phyloP scores from a whole-genome alignment of 768 basidiomycete species.

The Tricholoma matsutake region DNA sequence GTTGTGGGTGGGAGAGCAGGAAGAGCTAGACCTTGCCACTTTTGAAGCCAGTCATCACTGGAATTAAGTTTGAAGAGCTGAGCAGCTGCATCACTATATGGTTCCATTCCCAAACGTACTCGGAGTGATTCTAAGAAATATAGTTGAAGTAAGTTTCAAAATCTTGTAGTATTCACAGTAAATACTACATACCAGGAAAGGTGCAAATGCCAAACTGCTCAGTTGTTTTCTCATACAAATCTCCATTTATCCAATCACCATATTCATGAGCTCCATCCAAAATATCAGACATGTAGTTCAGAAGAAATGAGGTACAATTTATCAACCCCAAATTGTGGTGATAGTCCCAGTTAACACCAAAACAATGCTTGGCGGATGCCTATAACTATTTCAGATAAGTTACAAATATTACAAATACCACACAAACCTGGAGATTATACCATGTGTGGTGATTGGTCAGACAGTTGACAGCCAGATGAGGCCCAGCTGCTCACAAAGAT shows the following conservation, averaged over 20 bases:
- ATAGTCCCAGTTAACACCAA: neutral
- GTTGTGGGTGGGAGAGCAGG: slow-evolving; percentile 20
- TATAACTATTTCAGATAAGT: slow-evolving; percentile 3
- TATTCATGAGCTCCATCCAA: slow-evolving; percentile 16
- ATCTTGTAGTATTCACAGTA: slow-evolving; percentile 2
- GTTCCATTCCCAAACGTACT: neutral
- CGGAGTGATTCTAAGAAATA: neutral
- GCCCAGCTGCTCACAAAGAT: slow-evolving; percentile 10
- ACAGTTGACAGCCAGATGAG: slow-evolving; percentile 20
- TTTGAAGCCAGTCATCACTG: slow-evolving; percentile 19
- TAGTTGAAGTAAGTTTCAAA: neutral
- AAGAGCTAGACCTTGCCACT: slow-evolving; percentile 20
- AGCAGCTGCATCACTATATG: neutral
- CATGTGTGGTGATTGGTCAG: slow-evolving; percentile 20
- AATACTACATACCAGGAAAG: slow-evolving; percentile 17
- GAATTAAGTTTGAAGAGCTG: slow-evolving; percentile 7
- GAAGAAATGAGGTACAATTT: slow-evolving; percentile 15
- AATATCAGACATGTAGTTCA: slow-evolving; percentile 17
- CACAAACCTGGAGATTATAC: slow-evolving; percentile 17
- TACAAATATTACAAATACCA: neutral
- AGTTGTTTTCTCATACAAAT: slow-evolving; percentile 17
- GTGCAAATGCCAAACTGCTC: slow-evolving; percentile 21
- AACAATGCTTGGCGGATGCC: slow-evolving; percentile 18
- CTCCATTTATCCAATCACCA: slow-evolving; percentile 21
- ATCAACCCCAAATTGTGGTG: slow-evolving; percentile 12